phyloP scores from a whole-genome alignment of 768 basidiomycete genomes.

The Serendipita sp. region DNA sequence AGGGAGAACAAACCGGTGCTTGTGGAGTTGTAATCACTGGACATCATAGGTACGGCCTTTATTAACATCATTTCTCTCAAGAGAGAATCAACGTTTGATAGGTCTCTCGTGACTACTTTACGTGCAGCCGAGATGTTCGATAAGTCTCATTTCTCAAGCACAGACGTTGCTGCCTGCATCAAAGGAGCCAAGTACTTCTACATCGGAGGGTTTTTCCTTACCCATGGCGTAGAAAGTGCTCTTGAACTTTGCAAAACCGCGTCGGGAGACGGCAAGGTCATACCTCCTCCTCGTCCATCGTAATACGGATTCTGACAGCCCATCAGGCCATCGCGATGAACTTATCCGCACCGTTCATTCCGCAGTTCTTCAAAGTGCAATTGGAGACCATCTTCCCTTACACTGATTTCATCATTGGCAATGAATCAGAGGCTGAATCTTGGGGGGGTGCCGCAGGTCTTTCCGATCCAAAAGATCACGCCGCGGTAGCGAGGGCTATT shows the following conservation, averaged over 20 bases:
- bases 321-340: constrained; percentile 74
- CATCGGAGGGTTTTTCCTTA: constrained; percentile 94
- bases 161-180: constrained; percentile 59
- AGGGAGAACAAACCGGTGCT: constrained; percentile 82
- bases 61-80: neutral
- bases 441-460: constrained; percentile 65
- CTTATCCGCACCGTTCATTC: constrained; percentile 93
- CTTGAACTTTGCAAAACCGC: constrained; percentile 66
- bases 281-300: too few species aligned
- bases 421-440: constrained; percentile 83
- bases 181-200: constrained; percentile 76
- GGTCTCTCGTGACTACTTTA: constrained; percentile 85
- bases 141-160: constrained; percentile 58
- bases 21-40: constrained; percentile 93
- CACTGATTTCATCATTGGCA: constrained; percentile 86
- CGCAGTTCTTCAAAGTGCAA: constrained; percentile 78
- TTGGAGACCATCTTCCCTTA: constrained; percentile 68
- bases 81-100: constrained; percentile 17
- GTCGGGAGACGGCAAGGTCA: constrained; percentile 57
- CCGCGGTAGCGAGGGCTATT: constrained; percentile 55
- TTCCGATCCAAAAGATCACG: constrained; percentile 47
- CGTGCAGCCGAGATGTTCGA: constrained; percentile 84
- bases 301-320: neutral
- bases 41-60: constrained; percentile 52
- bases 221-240: constrained; percentile 65